Conservation (phyloP, 2,329 filamentous ascomycete genomes). For the Amauroascus verrucosus region DNA sequence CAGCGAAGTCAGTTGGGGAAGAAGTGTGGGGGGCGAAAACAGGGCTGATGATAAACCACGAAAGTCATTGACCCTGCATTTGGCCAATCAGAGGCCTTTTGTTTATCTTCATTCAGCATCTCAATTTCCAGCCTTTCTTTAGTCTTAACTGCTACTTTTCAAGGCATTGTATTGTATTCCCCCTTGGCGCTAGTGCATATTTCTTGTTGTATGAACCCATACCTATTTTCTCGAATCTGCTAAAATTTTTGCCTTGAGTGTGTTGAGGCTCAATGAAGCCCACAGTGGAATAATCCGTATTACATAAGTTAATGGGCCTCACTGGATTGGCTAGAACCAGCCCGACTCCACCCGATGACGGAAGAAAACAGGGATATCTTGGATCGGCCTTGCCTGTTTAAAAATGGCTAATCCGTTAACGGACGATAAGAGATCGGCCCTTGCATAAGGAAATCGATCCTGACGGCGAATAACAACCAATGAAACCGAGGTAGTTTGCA, state of each 20-base stretch:
- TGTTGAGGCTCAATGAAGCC: too few species aligned
- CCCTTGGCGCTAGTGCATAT: too few species aligned
- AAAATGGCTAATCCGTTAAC: not conserved
- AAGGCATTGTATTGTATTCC: too few species aligned
- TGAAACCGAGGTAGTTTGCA: not conserved
- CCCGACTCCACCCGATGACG: conserved; percentile 12
- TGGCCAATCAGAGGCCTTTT: not conserved
- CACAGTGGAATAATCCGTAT: not conserved
- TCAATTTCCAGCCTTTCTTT: not conserved
- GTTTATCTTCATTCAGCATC: not conserved
- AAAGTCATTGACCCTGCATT: not conserved
- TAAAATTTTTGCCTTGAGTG: too few species aligned
- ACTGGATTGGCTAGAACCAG: not conserved
- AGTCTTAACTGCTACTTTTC: not conserved
- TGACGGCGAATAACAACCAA: conserved; percentile 5
- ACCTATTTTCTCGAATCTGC: too few species aligned
- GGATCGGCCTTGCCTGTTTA: not conserved
- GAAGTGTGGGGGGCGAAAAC: conserved; percentile 1
- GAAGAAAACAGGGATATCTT: not conserved
- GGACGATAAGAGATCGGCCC: conserved; percentile 8
- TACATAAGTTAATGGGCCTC: too few species aligned
- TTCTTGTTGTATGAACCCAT: too few species aligned
- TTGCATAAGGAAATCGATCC: conserved; percentile 7
- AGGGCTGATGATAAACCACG: conserved; percentile 6
- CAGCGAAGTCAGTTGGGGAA: not conserved